Base-by-base conservation (phyloP, 106 monocot genomes). In the Vanilla planifolia region DNA sequence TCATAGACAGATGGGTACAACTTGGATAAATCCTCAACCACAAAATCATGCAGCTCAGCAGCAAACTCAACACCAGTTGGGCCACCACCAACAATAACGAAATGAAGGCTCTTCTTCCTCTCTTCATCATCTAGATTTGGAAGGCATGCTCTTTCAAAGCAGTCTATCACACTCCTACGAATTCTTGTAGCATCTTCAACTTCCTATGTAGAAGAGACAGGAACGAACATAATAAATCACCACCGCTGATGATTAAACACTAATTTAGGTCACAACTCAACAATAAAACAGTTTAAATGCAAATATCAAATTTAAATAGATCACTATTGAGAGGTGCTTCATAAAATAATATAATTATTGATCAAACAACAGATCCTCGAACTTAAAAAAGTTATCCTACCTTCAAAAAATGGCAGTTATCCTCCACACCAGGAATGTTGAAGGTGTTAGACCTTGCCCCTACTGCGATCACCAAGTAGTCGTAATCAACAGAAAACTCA, bases 1-100 rank as follows among this genome's bases (percentile, higher is more conserved):
- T 73, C 68, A 43, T 40, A 45, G 23, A 73, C 48, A 36, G 50
- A 70, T 14, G 84, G 84, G 62, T 79, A 85, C 36, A 85, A 27
- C 52, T 79, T 73, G 15, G 62, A 43, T 23, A 85, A 44, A 69
- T 85, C 84, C 67, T 85, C 79, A 66, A 47, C 20, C 10, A 85
- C 73, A 63, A 76, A 85, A 60, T 85, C 84, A 73, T 85, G 84
- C 73, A 85, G 69, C 51, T 85, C 79, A 44, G 84, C 84, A 73
- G 84, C 84, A 85, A 85, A 79, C 43, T 85, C 84, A 51, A 85
- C 76, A 61, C 84, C 84, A 66, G 84, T 85, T 60, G 84, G 84
- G 51, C 84, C 84, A 69, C 84, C 69, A 36, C 69, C 69, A 26
- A 69, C 47, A 33, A 48, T 43, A 48, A 64, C 63, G 48, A 61